Base-by-base conservation (phyloP, 2,329 filamentous ascomycete species). In the Biscogniauxia sp. region DNA sequence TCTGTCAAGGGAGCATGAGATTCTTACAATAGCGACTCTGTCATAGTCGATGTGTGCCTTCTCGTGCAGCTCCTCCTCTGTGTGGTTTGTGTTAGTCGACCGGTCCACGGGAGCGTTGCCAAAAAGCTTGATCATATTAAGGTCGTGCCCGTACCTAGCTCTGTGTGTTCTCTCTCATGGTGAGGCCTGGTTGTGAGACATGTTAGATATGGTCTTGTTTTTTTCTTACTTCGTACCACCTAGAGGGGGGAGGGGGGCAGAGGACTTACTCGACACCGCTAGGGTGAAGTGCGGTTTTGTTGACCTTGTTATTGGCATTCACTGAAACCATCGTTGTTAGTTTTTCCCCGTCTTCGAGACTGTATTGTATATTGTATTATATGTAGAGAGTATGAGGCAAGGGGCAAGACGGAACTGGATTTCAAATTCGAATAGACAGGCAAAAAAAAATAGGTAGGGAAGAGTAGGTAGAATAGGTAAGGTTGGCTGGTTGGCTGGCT, bases 31-130 rank as follows among this genome's bases (percentile, higher is more conserved):
- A 66, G 95, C 92, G 74, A 99, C 95, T 75, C 93, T 91, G 80
- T 98, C 91, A 78, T 98, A 99, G 85, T 99, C 95, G 75, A 99
- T 99, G 85, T 99, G 94, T 69, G 95, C 95, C 75, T 90, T 93
- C 80, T 97, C 92, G 79, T 98, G 93, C 64, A 99, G 90, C 78
- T 97, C 92, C 82, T 98, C 93, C 82, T 99, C 84, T 81, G 67
- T 57, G 59, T 49, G 55, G 60, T 67, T 62, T 65, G 61, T 64
- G 60, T 65, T 64, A 68, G 68, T 66, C 26, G 32, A 51, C 19
- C 11, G 17, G 32, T 20, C 50, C 37, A 45, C 7, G 37, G 55
- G 51, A 49, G 60, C 49, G 53, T 17, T 4, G n/a, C 28, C 26
- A 54, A 25, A 17, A 49, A 57, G 56, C 20, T 9, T 51, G 20